These are phyloP conservation scores for Penicillium steckii DNA, from an alignment of 495 filamentous ascomycete genomes.

Conservation along the genomic window DNA sequence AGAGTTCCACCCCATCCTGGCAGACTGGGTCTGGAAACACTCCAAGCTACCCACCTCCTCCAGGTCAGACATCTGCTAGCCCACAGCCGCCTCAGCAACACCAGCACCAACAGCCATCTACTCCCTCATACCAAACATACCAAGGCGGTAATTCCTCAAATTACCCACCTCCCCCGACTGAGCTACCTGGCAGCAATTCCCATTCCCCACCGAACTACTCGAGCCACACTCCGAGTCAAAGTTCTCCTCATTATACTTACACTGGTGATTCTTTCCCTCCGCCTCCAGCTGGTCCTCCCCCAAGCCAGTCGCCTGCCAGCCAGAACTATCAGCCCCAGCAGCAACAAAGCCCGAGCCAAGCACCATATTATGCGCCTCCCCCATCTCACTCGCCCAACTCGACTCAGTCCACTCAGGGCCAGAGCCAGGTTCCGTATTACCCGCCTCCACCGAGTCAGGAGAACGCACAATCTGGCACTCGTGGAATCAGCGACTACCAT, in stretches of 20 bases:
- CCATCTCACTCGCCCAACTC: conserved; percentile 4
- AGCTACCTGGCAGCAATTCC: background rate
- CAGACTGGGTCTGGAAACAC: conserved; percentile 7
- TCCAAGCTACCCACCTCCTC: conserved; percentile 9
- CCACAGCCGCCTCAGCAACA: conserved; percentile 15
- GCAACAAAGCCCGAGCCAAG: conserved; percentile 8
- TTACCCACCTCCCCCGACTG: conserved; percentile 3
- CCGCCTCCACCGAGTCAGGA: conserved; percentile 41
- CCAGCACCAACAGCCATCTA: conserved; percentile 3
- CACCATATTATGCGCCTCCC: conserved; percentile 9
- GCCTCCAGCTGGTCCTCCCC: conserved; percentile 38
- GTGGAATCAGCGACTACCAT: conserved; percentile 38
- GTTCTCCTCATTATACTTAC: conserved; percentile 30
- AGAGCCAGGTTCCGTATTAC: conserved; percentile 19
- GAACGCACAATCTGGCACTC: conserved; percentile 29
- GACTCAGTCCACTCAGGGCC: conserved; percentile 11
- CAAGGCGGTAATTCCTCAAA: background rate
- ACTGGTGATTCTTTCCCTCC: conserved; percentile 44
- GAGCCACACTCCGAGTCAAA: conserved; percentile 7
- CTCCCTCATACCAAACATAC: conserved; percentile 7
- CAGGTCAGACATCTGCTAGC: conserved; percentile 9
- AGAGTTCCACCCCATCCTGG: conserved; percentile 3
- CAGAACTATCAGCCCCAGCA: conserved; percentile 22
- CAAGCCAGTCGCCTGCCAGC: conserved; percentile 29
- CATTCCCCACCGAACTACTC: conserved; percentile 1